Evolutionary conservation across 352 stramenopile genomes (phyloP), one percentile per base, ranked within the genome.

Genomic region (Phytophthora vignae): DNA sequence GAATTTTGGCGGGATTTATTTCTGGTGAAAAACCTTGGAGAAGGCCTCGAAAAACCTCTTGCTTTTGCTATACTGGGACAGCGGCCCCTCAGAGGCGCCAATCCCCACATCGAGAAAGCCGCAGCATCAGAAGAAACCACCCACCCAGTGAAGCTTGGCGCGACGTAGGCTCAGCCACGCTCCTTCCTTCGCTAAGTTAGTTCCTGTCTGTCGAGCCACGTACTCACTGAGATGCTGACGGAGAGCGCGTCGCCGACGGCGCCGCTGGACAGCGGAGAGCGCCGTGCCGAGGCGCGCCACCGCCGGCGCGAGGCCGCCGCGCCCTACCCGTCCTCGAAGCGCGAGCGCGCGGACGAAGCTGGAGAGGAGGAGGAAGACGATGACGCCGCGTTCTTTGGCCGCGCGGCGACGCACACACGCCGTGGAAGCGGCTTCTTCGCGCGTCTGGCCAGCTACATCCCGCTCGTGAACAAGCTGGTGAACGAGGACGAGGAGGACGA

Each of bases 401-500:
- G 3, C 1, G 38, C 65, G 42, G 65, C 57, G n/a, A 21, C 53
- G 10, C 29, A 40, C 48, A 46, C 15, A 60, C 54, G 36, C 50
- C 69, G 48, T 27, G 66, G 50, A 15, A 59, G 63, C 50, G 72
- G 78, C 6, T 68, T 92, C 33, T 89, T 92, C 31, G 81, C 84
- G 14, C 85, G 85, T 1, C 60, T 92, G 6, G 80, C 90, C 29
- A 90, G 85, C 49, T 88, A 85, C 57, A 71, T 94, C n/a, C 87
- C 87, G 44, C 71, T 94, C 5, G 78, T 92, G 14, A 79, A 76
- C 38, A 87, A 88, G 52, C 53, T 90, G 10, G 74, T 90, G 27
- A 71, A 62, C 12, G 81, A 88, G 11, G 67, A 84, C 11, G 77
- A 81, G 1, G 64, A 79, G 7, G 73, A 71, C 11, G 62, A 69